phyloP scores from a whole-genome alignment of 352 stramenopile species.

The Pythium scleroteichum region DNA sequence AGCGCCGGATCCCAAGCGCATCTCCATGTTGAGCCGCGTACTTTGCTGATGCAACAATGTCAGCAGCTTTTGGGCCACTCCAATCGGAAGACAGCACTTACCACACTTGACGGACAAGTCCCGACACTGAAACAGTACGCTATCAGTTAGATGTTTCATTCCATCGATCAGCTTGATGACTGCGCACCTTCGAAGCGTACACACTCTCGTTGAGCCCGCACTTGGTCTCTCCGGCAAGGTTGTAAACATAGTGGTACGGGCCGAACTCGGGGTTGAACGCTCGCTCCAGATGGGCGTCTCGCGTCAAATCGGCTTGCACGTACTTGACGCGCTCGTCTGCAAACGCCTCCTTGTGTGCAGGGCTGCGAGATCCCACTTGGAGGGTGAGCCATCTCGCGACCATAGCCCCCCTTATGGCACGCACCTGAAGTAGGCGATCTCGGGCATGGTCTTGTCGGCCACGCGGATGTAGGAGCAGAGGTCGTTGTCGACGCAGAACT shows the following conservation, averaged over 20 bases:
- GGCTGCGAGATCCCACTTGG: slow-evolving; percentile 15
- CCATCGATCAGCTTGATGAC: too few species aligned
- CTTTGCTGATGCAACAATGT: slow-evolving; percentile 9
- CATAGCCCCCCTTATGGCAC: background rate
- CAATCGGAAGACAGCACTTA: slow-evolving; percentile 40
- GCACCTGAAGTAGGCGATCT: slow-evolving; percentile 87
- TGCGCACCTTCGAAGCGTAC: slow-evolving; percentile 73
- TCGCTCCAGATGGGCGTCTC: slow-evolving; percentile 75
- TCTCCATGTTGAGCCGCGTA: slow-evolving; percentile 59
- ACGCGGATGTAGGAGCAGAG: slow-evolving; percentile 70
- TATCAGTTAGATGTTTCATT: too few species aligned
- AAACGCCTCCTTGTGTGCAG: slow-evolving; percentile 67
- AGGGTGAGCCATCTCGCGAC: background rate
- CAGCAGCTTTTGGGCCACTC: too few species aligned
- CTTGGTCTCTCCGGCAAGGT: slow-evolving; percentile 84
- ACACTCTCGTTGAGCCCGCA: slow-evolving; percentile 68
- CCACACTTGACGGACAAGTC: slow-evolving; percentile 84
- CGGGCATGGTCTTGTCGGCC: slow-evolving; percentile 85
- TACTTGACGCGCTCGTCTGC: slow-evolving; percentile 69
- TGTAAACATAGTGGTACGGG: slow-evolving; percentile 86
- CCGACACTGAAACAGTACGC: slow-evolving; percentile 58
- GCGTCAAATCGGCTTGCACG: slow-evolving; percentile 81
- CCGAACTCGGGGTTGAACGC: slow-evolving; percentile 71
- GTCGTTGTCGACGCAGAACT: slow-evolving; percentile 75
- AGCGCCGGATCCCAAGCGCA: slow-evolving; percentile 72